Evolutionary conservation across 257 asterid species (phyloP).

Genomic region (Solanum arcanum): DNA sequence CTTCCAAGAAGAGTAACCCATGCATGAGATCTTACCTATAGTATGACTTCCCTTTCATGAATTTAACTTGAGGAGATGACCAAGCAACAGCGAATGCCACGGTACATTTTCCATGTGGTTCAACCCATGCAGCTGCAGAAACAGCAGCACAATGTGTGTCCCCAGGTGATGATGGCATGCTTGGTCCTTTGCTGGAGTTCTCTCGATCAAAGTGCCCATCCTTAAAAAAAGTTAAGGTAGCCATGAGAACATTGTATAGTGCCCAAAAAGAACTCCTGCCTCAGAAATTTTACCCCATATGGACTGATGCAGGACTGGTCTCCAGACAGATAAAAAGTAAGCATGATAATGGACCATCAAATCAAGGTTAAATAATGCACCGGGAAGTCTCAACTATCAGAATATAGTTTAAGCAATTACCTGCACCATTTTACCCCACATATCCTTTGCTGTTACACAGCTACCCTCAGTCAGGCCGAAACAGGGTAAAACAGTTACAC

Average conservation of each 20-base stretch:
- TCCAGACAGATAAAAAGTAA: background rate
- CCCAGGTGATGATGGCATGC: conserved; percentile 87
- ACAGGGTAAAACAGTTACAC: conserved; percentile 82
- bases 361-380: background rate
- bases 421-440: conserved; percentile 94
- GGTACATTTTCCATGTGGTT: conserved; percentile 92
- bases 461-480: conserved; percentile 86
- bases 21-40: conserved; percentile 41
- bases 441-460: conserved; percentile 74
- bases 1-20: background rate
- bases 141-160: conserved; percentile 96
- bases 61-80: conserved; percentile 94
- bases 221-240: conserved; percentile 22
- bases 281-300: background rate
- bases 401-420: conserved; percentile 19
- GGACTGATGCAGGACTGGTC: background rate
- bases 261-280: background rate
- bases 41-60: conserved; percentile 89
- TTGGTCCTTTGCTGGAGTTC: conserved; percentile 61
- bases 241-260: background rate
- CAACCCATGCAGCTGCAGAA: conserved; percentile 95
- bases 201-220: conserved; percentile 90
- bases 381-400: background rate
- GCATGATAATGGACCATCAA: background rate
- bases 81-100: conserved; percentile 87